Evolutionary conservation across 1,284 basidiomycete species (phyloP), one percentile per base, ranked within the genome.

Genomic region (Irpex lacteus): DNA sequence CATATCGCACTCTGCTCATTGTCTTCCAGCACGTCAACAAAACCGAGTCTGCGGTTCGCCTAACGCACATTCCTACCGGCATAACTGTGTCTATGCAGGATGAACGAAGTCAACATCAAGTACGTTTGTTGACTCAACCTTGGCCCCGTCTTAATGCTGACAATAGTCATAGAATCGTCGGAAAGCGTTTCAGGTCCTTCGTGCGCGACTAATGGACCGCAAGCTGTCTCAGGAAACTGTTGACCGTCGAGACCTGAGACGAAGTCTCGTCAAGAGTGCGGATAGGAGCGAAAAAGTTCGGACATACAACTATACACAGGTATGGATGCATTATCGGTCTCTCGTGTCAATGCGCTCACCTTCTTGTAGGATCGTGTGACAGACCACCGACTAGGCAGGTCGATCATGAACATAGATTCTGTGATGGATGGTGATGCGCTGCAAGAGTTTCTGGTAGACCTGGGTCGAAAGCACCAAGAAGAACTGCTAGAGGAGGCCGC

Each of bases 61-160:
- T 99, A 40, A 98, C 96, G 0, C 98, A 99, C 71, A 78, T 94
- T 11, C 97, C 98, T 0, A 94, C 95, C 0, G 96, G 96, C 0
- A 93, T 98, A 63, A 92, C 90, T 0, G 98, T 99, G 7, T 96
- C 95, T 3, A 98, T 98, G 95, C 98, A 99, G 79, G 97, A 99
- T 71, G 96, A 96, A 67, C 87, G 98, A 7, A 95, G 92, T 72
- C 97, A 99, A 74, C 97, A 99, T 74, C 92, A 94, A 79, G 94
- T 94, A 65, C 9, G 79, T 69, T 8, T 15, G 26, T 3, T 50
- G 4, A 56, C 26, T 34, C 19, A 49, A 9, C 26, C 15, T 40
- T 56, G 26, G 21, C 19, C 50, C 49, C n/a, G 6, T 38, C 32
- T 60, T 40, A 32, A 13, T 53, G 26, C 13, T 15, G 58, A 4